Evolutionary conservation across 1,139 yeast species (phyloP).

Genomic region (Debaryomycetaceae sp.): DNA sequence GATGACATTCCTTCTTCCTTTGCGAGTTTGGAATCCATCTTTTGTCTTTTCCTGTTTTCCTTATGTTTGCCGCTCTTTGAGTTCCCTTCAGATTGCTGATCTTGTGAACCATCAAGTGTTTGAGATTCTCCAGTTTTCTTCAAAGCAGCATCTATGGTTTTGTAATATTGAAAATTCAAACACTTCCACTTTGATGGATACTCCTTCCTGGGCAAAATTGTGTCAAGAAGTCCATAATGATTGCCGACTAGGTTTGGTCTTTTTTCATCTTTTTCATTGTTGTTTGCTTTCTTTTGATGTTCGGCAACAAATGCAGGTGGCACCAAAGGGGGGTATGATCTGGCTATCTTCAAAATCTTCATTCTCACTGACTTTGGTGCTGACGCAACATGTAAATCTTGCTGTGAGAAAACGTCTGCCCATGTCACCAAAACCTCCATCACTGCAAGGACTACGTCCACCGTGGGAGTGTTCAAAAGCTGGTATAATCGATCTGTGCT

Average conservation of each 20-base stretch:
- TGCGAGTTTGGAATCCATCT: background rate
- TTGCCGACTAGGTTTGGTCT: conserved; percentile 34
- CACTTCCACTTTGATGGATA: conserved; percentile 58
- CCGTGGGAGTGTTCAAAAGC: conserved; percentile 57
- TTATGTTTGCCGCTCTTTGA: background rate
- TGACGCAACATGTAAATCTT: conserved; percentile 38
- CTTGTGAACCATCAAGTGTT: background rate
- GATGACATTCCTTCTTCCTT: conserved; percentile 42
- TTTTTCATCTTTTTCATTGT: conserved; percentile 8
- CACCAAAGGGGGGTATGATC: conserved; percentile 49
- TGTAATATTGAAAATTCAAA: conserved; percentile 55
- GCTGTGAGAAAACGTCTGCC: conserved; percentile 49
- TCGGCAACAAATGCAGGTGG: conserved; percentile 35
- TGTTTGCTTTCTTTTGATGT: conserved; percentile 6
- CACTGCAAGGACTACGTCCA: conserved; percentile 59
- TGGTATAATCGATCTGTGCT: conserved; percentile 62
- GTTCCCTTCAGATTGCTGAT: background rate
- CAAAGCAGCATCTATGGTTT: conserved; percentile 8
- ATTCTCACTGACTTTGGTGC: conserved; percentile 43
- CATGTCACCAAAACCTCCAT: conserved; percentile 60
- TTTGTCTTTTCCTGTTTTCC: background rate
- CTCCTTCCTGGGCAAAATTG: conserved; percentile 43
- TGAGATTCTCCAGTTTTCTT: background rate
- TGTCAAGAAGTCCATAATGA: conserved; percentile 54
- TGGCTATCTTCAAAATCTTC: conserved; percentile 50